These are phyloP conservation scores for Neurospora sp. DNA, from an alignment of 495 filamentous ascomycete genomes.

Conservation along the genomic window DNA sequence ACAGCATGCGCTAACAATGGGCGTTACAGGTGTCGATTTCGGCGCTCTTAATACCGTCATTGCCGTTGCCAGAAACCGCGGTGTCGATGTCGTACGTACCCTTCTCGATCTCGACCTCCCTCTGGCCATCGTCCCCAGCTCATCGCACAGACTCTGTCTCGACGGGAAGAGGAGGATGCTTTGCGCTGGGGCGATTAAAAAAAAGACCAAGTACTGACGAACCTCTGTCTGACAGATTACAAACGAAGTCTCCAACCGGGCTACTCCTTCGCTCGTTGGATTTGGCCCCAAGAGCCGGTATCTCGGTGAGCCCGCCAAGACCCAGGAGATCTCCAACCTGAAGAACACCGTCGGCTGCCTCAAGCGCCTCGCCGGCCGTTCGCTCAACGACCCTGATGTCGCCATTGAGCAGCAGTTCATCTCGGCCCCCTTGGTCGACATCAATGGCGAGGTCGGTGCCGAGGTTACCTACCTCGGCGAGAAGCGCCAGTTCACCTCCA, in stretches of 20 bases:
- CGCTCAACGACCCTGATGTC: constrained; percentile 81
- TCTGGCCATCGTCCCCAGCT: not conserved
- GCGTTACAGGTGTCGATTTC: constrained; percentile 69
- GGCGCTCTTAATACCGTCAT: constrained; percentile 95
- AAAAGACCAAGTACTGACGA: constrained; percentile 1
- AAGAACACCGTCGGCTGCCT: constrained; percentile 95
- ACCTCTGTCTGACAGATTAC: constrained; percentile 54
- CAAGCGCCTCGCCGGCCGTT: constrained; percentile 83
- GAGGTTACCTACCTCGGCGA: constrained; percentile 90
- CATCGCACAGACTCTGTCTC: not conserved
- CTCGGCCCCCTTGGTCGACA: constrained; percentile 77
- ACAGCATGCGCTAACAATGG: not conserved
- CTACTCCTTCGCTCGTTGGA: constrained; percentile 92
- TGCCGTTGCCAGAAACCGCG: constrained; percentile 93
- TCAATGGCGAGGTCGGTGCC: constrained; percentile 88
- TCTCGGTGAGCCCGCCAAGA: constrained; percentile 91
- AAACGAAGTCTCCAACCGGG: constrained; percentile 98
- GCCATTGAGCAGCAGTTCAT: constrained; percentile 85
- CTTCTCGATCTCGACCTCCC: not conserved
- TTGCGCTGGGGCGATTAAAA: not conserved
- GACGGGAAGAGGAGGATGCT: not conserved
- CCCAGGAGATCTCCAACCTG: constrained; percentile 97
- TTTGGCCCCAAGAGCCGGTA: constrained; percentile 91
- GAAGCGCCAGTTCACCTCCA: constrained; percentile 87
- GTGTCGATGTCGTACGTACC: constrained; percentile 93